Evolutionary conservation across 2,329 filamentous ascomycete genomes (phyloP).

Genomic region (Pseudonectria buxi): DNA sequence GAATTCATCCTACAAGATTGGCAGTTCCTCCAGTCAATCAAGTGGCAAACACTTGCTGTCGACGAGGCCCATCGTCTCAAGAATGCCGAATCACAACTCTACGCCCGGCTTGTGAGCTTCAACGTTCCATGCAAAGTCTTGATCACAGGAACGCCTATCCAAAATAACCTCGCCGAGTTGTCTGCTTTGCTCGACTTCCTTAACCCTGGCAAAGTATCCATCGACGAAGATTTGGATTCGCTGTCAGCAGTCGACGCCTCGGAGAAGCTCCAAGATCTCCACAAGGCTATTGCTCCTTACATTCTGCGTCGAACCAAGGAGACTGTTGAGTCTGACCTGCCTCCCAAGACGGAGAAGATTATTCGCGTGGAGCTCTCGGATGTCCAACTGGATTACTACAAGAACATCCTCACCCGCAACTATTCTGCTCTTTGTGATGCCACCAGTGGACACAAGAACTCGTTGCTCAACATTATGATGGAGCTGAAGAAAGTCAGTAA

Average conservation of each 20-base stretch:
- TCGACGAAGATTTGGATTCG: conserved; percentile 84
- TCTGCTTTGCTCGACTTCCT: conserved; percentile 92
- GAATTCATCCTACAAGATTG: conserved; percentile 90
- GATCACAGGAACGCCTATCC: conserved; percentile 95
- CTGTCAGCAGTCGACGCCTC: conserved; percentile 74
- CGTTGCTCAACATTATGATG: conserved; percentile 98
- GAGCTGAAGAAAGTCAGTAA: conserved; percentile 99
- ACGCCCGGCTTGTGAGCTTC: conserved; percentile 77
- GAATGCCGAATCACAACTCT: conserved; percentile 91
- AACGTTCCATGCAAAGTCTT: conserved; percentile 81
- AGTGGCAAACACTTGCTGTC: conserved; percentile 95
- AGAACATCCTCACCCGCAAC: conserved; percentile 95
- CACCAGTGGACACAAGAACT: conserved; percentile 85
- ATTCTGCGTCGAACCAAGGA: conserved; percentile 95
- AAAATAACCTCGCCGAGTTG: conserved; percentile 91
- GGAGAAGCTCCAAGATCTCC: conserved; percentile 78
- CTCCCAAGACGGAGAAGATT: conserved; percentile 97
- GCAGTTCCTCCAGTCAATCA: conserved; percentile 78
- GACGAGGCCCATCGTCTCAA: conserved; percentile 97
- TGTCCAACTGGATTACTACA: conserved; percentile 96
- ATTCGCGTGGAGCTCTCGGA: conserved; percentile 96
- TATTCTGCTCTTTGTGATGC: conserved; percentile 92
- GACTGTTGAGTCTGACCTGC: conserved; percentile 92
- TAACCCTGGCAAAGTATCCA: conserved; percentile 86
- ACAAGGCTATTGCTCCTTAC: conserved; percentile 81